Base-by-base conservation (phyloP, 176 grass and related monocot species). In the Oryza glaberrima region DNA sequence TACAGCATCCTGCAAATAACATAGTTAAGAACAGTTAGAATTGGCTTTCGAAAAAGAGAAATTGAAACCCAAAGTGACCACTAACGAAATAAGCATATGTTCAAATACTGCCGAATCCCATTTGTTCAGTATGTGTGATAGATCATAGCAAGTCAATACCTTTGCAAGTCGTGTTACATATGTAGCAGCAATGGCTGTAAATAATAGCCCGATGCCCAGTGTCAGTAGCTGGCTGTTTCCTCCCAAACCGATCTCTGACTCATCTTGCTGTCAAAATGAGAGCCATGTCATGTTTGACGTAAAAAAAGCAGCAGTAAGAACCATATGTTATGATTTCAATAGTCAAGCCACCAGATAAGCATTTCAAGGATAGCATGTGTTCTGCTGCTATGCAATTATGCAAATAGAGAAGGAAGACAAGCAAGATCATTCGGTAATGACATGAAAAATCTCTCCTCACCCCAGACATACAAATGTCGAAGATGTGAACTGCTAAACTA, bases 81-180 rank as follows among this genome's bases (percentile, higher is more conserved):
- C 46, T 43, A 43, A 65, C 28, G 9, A 20, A 30, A 8, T 45
- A 64, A 40, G 20, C 26, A 3, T 38, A n/a, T 56, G 0, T 7
- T n/a, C 11, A 67, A 45, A 73, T 69, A 47, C 25, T 54, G 17
- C 71, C 34, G 20, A 22, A 65, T 13, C 54, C 17, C 54, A 20
- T 58, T 20, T 58, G 54, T 58, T 58, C 54, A 58, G 49, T 58
- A 58, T n/a, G 54, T n/a, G 54, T 58, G 54, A 58, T 56, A 14
- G 1, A 47, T 44, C 15, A 28, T 11, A 35, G 48, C 63, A 80
- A 20, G n/a, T 48, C 35, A 60, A 67, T 88, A 99, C 97, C 94
- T 91, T 90, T 63, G 97, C 94, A 63, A 99, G 97, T 75, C 88
- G 85, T 83, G 97, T 99, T 49, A 99, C 97, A 82, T 99, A 96